Conservation (phyloP, 2,329 filamentous ascomycete genomes). For the Pseudogymnoascus sp. region DNA sequence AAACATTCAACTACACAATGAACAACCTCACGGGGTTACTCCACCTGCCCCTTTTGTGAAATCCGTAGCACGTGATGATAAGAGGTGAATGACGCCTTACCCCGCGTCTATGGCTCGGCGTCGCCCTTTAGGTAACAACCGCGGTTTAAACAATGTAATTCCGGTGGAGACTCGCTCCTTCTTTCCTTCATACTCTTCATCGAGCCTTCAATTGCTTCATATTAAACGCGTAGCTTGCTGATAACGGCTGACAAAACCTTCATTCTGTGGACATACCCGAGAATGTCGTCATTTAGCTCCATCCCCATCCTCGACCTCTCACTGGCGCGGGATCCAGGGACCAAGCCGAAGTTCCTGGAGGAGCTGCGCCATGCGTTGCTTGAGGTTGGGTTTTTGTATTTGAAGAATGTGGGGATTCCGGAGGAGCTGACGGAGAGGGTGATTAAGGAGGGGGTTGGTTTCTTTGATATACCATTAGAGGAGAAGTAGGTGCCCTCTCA, state of each 20-base stretch:
- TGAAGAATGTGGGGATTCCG: slow-evolving; percentile 70
- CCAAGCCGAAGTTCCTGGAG: slow-evolving; percentile 65
- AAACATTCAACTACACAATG: background rate
- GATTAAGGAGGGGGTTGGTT: slow-evolving; percentile 58
- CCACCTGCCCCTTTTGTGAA: background rate
- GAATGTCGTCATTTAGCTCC: slow-evolving; percentile 54
- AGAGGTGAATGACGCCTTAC: slow-evolving; percentile 4
- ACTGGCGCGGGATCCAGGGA: slow-evolving; percentile 51
- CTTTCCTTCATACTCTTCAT: background rate
- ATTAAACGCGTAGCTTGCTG: background rate
- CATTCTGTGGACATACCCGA: background rate
- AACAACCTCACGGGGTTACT: background rate
- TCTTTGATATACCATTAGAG: slow-evolving; percentile 68
- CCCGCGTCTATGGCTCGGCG: slow-evolving; percentile 1
- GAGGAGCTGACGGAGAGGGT: slow-evolving; percentile 58
- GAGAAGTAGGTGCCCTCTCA: slow-evolving; percentile 55
- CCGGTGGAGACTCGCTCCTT: background rate
- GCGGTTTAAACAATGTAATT: background rate
- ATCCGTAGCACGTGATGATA: background rate
- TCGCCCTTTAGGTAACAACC: background rate
- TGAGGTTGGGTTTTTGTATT: slow-evolving; percentile 82
- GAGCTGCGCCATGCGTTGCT: slow-evolving; percentile 69
- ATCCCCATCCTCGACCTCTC: slow-evolving; percentile 74
- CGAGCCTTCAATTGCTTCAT: background rate
- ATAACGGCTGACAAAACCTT: background rate